Conservation (phyloP, 192 early-diverging fungal species). For the Coemansia sp. region DNA sequence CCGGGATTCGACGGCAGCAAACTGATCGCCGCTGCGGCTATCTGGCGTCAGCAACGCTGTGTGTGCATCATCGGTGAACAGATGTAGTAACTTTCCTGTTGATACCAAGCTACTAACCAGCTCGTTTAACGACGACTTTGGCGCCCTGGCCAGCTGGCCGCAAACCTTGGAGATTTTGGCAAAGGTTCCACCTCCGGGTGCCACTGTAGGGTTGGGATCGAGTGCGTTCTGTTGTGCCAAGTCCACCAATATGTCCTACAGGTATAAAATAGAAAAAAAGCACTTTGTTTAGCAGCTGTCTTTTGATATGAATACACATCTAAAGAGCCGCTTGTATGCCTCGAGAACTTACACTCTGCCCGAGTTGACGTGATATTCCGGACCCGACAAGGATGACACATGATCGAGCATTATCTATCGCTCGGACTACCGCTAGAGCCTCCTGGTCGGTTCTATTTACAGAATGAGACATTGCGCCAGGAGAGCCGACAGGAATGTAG, state of each 20-base stretch:
- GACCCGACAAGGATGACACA: slow-evolving; percentile 38
- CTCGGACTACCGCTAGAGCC: background rate
- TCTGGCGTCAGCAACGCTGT: slow-evolving; percentile 5
- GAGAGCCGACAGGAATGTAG: background rate
- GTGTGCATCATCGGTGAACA: slow-evolving; percentile 41
- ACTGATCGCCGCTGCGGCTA: slow-evolving; percentile 6
- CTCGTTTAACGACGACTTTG: slow-evolving; percentile 5
- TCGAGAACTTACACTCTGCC: slow-evolving; percentile 11
- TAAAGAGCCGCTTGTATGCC: background rate
- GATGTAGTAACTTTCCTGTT: slow-evolving; percentile 13
- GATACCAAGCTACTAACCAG: slow-evolving; percentile 17
- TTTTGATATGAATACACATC: background rate
- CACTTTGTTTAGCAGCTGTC: background rate
- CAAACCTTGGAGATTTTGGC: slow-evolving; percentile 34
- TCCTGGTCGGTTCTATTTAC: slow-evolving; percentile 1
- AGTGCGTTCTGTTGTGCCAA: slow-evolving; percentile 8
- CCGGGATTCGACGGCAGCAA: slow-evolving; percentile 20
- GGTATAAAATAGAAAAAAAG: background rate
- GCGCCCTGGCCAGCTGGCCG: slow-evolving; percentile 19
- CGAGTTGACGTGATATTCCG: slow-evolving; percentile 9
- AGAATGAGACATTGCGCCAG: background rate
- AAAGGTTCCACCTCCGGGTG: background rate
- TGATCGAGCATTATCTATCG: slow-evolving; percentile 18
- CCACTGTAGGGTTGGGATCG: background rate
- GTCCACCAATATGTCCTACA: slow-evolving; percentile 10